phyloP scores from a whole-genome alignment of 2,329 filamentous ascomycete genomes.

The Lachnellula subtilissima region DNA sequence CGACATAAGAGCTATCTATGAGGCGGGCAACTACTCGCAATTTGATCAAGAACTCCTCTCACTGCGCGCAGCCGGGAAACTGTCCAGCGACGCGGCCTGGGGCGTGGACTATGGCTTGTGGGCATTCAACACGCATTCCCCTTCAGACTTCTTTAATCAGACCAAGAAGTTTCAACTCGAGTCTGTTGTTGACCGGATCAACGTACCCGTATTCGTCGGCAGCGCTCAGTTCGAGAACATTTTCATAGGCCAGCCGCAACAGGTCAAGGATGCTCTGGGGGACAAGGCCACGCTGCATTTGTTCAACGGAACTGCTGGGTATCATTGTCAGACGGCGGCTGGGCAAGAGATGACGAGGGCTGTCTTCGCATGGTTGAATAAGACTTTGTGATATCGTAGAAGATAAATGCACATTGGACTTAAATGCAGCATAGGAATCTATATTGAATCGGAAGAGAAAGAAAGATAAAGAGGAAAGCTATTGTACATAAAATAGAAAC shows the following conservation, averaged over 20 bases:
- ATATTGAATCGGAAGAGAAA: too few relatives aligned
- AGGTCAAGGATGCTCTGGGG: background rate
- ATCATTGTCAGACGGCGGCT: background rate
- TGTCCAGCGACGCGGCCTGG: background rate
- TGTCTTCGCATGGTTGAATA: background rate
- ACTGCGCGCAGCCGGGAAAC: background rate
- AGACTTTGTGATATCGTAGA: background rate
- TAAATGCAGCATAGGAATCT: too few relatives aligned
- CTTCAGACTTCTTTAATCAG: background rate
- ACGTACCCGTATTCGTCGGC: background rate
- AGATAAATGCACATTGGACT: background rate
- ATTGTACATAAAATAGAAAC: too few relatives aligned
- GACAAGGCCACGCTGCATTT: background rate
- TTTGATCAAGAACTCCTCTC: background rate
- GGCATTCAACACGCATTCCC: background rate
- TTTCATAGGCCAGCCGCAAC: background rate
- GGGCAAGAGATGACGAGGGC: background rate
- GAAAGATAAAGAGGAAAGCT: too few relatives aligned
- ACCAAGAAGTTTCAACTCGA: background rate
- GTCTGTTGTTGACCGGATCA: background rate
- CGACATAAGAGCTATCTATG: background rate
- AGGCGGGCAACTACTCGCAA: background rate
- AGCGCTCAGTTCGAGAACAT: background rate
- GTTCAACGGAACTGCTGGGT: background rate
- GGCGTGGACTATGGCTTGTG: background rate